phyloP scores from a whole-genome alignment of 2,329 filamentous ascomycete species.

The Seiridium cupressi region DNA sequence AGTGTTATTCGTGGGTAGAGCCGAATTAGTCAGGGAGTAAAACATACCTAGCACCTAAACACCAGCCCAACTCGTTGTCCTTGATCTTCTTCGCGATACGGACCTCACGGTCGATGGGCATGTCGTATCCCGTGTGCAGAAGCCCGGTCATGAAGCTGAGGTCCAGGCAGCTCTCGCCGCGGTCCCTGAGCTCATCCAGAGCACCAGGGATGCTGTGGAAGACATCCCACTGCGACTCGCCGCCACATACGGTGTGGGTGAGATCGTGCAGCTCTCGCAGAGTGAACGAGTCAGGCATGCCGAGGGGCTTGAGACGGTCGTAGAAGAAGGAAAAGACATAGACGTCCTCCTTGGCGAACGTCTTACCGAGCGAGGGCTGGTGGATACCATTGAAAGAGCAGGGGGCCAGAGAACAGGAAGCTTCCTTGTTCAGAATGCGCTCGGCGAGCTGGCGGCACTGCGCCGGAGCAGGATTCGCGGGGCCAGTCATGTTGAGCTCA shows the following conservation, averaged over 20 bases:
- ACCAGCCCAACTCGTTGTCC: conserved; percentile 96
- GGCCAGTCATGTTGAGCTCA: conserved; percentile 85
- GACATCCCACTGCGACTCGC: conserved; percentile 73
- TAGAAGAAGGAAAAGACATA: conserved; percentile 99
- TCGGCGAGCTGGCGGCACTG: conserved; percentile 91
- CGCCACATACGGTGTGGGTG: conserved; percentile 79
- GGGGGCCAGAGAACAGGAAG: conserved; percentile 76
- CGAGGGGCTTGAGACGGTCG: conserved; percentile 88
- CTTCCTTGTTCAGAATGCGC: conserved; percentile 86
- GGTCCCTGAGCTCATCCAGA: conserved; percentile 72
- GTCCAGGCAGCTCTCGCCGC: conserved; percentile 91
- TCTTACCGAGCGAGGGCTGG: conserved; percentile 89
- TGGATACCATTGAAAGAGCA: conserved; percentile 98
- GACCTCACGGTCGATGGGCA: conserved; percentile 94
- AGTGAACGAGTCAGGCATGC: conserved; percentile 98
- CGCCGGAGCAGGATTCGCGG: conserved; percentile 69
- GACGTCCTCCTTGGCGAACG: conserved; percentile 85
- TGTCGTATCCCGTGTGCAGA: conserved; percentile 93
- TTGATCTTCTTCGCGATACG: conserved; percentile 99
- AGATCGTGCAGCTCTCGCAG: conserved; percentile 86
- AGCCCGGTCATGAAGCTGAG: conserved; percentile 95
- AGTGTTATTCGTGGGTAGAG: neutral
- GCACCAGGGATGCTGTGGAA: conserved; percentile 77
- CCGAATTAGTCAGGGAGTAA: neutral
- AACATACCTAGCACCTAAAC: conserved; percentile 86